These are phyloP conservation scores for Endogone sp. DNA, from an alignment of 192 early-diverging fungal genomes.

Conservation along the genomic window DNA sequence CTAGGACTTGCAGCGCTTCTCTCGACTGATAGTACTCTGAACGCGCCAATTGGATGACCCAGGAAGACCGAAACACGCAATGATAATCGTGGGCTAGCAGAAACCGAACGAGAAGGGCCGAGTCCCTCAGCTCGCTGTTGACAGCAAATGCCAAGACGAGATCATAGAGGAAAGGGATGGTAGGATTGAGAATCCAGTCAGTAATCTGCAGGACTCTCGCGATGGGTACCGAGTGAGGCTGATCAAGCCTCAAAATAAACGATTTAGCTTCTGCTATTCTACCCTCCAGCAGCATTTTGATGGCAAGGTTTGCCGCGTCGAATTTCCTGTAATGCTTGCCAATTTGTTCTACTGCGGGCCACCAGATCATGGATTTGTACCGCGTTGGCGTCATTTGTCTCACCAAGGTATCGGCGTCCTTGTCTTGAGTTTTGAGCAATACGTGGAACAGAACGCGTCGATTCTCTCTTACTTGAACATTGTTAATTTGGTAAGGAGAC, in stretches of 20 bases:
- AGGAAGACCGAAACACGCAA: not conserved
- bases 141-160: not conserved
- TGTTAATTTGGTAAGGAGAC: not conserved
- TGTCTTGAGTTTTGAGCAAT: not conserved
- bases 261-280: not conserved
- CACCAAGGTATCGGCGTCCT: not conserved
- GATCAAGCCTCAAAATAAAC: not conserved
- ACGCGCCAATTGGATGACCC: not conserved
- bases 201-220: not conserved
- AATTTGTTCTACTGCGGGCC: not conserved
- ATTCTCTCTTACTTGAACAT: not conserved
- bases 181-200: not conserved
- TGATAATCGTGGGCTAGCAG: not conserved
- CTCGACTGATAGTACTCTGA: not conserved
- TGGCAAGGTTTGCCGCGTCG: not conserved
- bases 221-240: not conserved
- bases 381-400: not conserved
- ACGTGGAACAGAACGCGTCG: not conserved
- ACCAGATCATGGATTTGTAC: not conserved
- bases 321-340: not conserved
- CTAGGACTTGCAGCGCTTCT: not conserved
- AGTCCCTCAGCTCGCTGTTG: not conserved
- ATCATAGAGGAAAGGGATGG: not conserved
- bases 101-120: not conserved
- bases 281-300: not conserved